phyloP scores from a whole-genome alignment of 108 stramenopile genomes.

The Chaetoceros muelleri region DNA sequence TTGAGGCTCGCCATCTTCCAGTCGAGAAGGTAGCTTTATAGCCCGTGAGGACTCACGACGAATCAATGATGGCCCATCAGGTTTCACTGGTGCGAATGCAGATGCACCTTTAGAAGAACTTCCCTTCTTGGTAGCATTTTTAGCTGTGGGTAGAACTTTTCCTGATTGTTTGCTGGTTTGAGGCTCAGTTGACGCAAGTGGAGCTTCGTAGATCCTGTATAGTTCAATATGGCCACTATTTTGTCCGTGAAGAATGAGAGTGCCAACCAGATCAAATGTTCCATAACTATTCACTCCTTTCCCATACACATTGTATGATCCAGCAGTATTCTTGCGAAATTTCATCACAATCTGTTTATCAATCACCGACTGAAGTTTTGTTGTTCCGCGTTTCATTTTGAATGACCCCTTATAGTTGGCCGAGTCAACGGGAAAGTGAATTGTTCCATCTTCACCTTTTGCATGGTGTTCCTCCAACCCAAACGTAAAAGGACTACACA shows the following conservation, averaged over 20 bases:
- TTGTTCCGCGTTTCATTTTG: slow-evolving; percentile 48
- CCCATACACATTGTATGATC: slow-evolving; percentile 72
- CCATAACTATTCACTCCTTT: slow-evolving; percentile 74
- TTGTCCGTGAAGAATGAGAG: slow-evolving; percentile 49
- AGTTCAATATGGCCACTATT: slow-evolving; percentile 67
- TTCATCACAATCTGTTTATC: slow-evolving; percentile 72
- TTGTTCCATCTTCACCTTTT: slow-evolving; percentile 8
- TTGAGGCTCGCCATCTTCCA: slow-evolving; percentile 77
- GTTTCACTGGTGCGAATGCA: slow-evolving; percentile 7
- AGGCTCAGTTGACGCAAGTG: slow-evolving; percentile 1
- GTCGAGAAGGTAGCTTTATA: slow-evolving; percentile 50
- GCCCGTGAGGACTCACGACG: slow-evolving; percentile 62
- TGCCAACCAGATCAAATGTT: slow-evolving; percentile 48
- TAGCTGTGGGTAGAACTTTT: slow-evolving; percentile 29
- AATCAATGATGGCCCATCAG: slow-evolving; percentile 12
- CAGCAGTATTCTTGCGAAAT: slow-evolving; percentile 56
- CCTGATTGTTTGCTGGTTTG: slow-evolving; percentile 7
- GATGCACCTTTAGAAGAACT: slow-evolving; percentile 21
- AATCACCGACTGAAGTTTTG: slow-evolving; percentile 33
- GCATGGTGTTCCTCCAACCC: slow-evolving; percentile 55
- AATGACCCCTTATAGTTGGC: slow-evolving; percentile 72
- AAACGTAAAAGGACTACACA: slow-evolving; percentile 57
- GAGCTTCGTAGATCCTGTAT: slow-evolving; percentile 50
- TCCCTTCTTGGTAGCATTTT: slow-evolving; percentile 9
- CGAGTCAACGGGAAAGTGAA: slow-evolving; percentile 60